A percentile compares a stretch with the other conserved stretches of the same genome.
Conservation (phyloP, 1,139 yeast species). For the Kluyveromyces sp. region DNA sequence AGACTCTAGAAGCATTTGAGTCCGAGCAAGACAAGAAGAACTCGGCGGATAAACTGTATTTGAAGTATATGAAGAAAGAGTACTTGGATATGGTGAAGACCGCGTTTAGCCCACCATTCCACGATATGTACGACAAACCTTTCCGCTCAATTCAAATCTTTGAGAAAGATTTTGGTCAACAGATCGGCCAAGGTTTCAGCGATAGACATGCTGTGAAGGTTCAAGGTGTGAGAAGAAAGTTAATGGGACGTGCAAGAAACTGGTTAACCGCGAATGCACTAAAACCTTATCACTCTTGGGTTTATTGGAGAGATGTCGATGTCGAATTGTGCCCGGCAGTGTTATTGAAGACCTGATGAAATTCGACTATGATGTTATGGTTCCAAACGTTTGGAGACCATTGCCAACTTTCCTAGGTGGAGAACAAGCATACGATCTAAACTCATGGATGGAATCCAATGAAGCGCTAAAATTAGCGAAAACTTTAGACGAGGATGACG, state of each 20-base stretch:
- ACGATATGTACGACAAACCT: conserved; percentile 56
- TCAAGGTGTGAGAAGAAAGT: conserved; percentile 78
- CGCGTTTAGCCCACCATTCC: conserved; percentile 59
- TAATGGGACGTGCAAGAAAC: conserved; percentile 88
- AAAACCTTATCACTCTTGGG: conserved; percentile 87
- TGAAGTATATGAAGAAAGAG: conserved; percentile 60
- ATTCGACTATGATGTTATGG: conserved; percentile 68
- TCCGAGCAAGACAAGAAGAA: conserved; percentile 41
- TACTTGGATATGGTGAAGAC: conserved; percentile 50
- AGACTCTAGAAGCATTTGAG: conserved; percentile 45
- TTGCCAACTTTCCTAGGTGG: conserved; percentile 66
- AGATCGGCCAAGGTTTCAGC: conserved; percentile 80
- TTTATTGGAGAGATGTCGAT: conserved; percentile 90
- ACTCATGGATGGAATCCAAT: conserved; percentile 81
- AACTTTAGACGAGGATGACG: conserved; percentile 69
- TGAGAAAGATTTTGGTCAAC: conserved; percentile 79
- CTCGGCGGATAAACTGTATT: conserved; percentile 56
- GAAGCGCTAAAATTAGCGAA: conserved; percentile 62
- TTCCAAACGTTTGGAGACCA: conserved; percentile 90
- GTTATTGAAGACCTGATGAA: conserved; percentile 75
- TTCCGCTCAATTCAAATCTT: conserved; percentile 70
- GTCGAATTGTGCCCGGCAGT: conserved; percentile 71
- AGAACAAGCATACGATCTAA: conserved; percentile 76
- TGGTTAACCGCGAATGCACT: conserved; percentile 75
- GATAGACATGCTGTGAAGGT: conserved; percentile 86